Evolutionary conservation across 1,139 yeast genomes (phyloP).

Genomic region (Oligophagozyma castellii): DNA sequence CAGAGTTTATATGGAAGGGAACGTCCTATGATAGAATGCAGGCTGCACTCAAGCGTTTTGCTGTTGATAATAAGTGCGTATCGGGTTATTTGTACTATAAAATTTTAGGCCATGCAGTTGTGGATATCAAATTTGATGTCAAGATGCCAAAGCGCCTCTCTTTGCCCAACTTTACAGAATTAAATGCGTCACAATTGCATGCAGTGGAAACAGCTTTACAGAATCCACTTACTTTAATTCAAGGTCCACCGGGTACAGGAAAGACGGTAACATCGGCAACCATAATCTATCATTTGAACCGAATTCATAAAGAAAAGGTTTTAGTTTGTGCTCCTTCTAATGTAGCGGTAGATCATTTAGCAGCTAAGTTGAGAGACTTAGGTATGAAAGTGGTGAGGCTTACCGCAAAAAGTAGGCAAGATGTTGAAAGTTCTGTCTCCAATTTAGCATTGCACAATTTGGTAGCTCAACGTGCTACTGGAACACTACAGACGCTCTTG

Average conservation of each 20-base stretch:
- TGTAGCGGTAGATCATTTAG: conserved; percentile 88
- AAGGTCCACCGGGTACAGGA: conserved; percentile 95
- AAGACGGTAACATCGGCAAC: conserved; percentile 91
- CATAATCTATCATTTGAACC: conserved; percentile 62
- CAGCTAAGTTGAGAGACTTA: conserved; percentile 49
- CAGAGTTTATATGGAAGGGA: conserved; percentile 86
- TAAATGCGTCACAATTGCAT: conserved; percentile 65
- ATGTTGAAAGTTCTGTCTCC: conserved; percentile 50
- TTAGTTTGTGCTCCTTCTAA: conserved; percentile 93
- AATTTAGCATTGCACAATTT: conserved; percentile 40
- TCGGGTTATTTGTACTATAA: conserved; percentile 70
- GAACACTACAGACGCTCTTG: conserved; percentile 45
- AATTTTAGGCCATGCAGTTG: conserved; percentile 70
- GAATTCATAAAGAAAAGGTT: conserved; percentile 42
- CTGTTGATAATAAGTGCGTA: conserved; percentile 55
- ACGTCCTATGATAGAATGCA: conserved; percentile 79
- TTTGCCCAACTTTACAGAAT: conserved; percentile 50
- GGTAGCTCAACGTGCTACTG: conserved; percentile 35
- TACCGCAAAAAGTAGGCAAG: conserved; percentile 69
- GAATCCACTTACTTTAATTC: conserved; percentile 73
- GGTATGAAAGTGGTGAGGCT: conserved; percentile 70
- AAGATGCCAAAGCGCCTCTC: conserved; percentile 49
- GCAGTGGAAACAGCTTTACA: conserved; percentile 65
- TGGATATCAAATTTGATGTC: conserved; percentile 47
- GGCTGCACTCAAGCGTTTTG: conserved; percentile 57